Evolutionary conservation across 1,284 basidiomycete species (phyloP), one percentile per base, ranked within the genome.

Genomic region (Ustilago xerochloae): DNA sequence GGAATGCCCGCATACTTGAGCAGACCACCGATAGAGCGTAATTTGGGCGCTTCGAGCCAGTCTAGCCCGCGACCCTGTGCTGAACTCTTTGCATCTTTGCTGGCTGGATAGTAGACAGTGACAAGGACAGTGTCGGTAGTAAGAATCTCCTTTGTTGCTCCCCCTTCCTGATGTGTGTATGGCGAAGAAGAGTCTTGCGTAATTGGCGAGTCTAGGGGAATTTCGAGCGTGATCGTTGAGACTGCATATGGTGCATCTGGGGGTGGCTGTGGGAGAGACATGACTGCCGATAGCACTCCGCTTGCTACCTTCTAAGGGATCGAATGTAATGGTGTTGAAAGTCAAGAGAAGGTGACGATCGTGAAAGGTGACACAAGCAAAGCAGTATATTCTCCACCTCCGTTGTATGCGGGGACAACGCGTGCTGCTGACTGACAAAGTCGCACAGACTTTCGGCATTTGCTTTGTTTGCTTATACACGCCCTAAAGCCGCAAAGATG

Each of bases 1-100:
- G 69, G 48, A 13, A 81, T 62, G 46, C 77, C 77, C 1, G 76
- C 80, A 29, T 80, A 79, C 51, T 79, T 80, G 49, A 81, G 63
- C 30, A 80, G 53, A 20, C 78, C 77, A 28, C 65, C 77, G 20
- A 79, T 66, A 26, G 63, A 69, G 30, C 61, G 63, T 43, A 75
- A 28, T 24, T 68, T 67, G 30, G 77, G 72, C 13, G 63, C 43
- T 43, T 74, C 66, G 18, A 77, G 69, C 72, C 72, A 77, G 41
- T 66, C 68, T 16, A 63, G 62, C 3, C 46, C 18, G 2, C 49
- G 39, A 20, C 50, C 60, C 18, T 35, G 15, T 2, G 20, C 20
- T 6, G 7, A 18, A 16, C 15, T 49, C 16, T 45, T 49, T 3
- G 53, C 9, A 15, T n/a, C n/a, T n/a, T n/a, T 33, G 15, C n/a